Conservation (phyloP, 73 alveolate species). For the Paramecium biaurelia region DNA sequence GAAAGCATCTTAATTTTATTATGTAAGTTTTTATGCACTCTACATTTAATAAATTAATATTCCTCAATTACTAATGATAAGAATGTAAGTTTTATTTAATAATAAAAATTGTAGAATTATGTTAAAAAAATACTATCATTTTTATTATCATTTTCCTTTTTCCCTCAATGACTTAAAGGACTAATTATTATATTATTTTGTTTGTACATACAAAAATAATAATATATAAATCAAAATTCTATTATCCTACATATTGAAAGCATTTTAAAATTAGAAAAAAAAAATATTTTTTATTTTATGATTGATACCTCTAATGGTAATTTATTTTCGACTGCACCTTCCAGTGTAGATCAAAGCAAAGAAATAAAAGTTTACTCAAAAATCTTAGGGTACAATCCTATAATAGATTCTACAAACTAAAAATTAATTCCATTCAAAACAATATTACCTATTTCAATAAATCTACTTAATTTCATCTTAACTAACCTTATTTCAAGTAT, state of each 20-base stretch:
- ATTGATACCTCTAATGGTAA: neutral
- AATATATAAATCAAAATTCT: too few relatives aligned
- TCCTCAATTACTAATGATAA: neutral
- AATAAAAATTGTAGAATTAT: neutral
- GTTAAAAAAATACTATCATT: too few relatives aligned
- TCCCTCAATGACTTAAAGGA: too few relatives aligned
- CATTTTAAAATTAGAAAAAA: too few relatives aligned
- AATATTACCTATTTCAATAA: neutral
- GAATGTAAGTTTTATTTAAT: neutral
- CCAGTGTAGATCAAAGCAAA: neutral
- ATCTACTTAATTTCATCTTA: neutral
- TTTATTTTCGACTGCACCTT: neutral
- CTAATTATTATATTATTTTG: too few relatives aligned
- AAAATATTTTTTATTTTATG: too few relatives aligned
- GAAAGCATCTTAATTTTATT: slow-evolving; percentile 29
- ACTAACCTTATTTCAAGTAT: neutral
- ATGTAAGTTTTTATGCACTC: slow-evolving; percentile 30
- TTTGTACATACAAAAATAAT: too few relatives aligned
- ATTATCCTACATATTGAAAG: too few relatives aligned
- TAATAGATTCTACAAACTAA: neutral
- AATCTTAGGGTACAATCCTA: neutral
- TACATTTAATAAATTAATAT: neutral
- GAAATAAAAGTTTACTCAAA: neutral
- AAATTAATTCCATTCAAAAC: neutral
- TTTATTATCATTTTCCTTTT: too few relatives aligned